Evolutionary conservation across 768 basidiomycete species (phyloP), one percentile per base, ranked within the genome.

Genomic region (Hydnum rufescens): DNA sequence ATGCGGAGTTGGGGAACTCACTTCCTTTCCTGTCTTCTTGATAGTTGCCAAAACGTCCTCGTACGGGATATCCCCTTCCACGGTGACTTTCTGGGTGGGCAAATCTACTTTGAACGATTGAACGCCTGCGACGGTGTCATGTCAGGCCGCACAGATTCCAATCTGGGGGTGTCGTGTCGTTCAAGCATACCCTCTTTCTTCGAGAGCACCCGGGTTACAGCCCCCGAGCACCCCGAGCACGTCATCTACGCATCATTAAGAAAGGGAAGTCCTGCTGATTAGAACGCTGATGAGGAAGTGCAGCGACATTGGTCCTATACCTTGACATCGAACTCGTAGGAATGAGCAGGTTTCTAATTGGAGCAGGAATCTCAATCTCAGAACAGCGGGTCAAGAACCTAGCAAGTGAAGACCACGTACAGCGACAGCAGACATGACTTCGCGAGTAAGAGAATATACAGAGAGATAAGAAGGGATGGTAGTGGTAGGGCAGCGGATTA

Each of bases 11-110:
- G n/a, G 26, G 2, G 8, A 5, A 56, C 68, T 23, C 51, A 85
- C 87, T 79, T 84, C 74, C 67, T 90, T 90, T 57, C 89, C 89
- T 5, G 88, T 93, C 75, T 89, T 92, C 72, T 76, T 75, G 62
- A 93, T 86, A 70, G 71, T 82, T 51, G 68, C 77, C 8, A 75
- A 65, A 44, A 88, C 68, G 2, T 70, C 69, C 0, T 86, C 82
- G 62, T 82, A 84, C 18, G 71, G 59, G 5, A 75, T 68, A 2
- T 67, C 64, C 6, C 76, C 76, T 5, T 63, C 77, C 47, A 92
- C 85, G 51, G 74, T 51, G 52, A 90, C 88, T 61, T 74, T 73
- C 63, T 90, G 84, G 34, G 67, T 75, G 28, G 74, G 77, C 32
- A 89, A 73, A 60, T 61, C 69, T 57, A 90, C 78, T 3, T 68